These are phyloP conservation scores for Mitragyna speciosa DNA, from an alignment of 257 asterid genomes.

Conservation along the genomic window DNA sequence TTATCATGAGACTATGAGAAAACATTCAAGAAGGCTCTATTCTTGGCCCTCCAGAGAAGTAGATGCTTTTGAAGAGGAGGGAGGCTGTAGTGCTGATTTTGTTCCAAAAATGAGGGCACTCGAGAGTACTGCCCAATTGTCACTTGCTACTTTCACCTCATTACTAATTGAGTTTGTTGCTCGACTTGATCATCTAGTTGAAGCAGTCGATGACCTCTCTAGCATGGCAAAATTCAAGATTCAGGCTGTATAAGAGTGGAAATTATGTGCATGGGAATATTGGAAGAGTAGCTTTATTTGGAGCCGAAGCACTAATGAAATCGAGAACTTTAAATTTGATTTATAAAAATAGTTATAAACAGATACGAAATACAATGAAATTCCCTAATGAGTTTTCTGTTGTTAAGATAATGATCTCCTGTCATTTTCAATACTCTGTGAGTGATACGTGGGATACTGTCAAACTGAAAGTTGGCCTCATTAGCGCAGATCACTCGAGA, in stretches of 20 bases:
- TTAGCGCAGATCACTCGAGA: neutral
- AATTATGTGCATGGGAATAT: neutral
- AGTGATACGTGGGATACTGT: neutral
- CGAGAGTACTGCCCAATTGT: constrained; percentile 55
- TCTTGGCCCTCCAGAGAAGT: constrained; percentile 72
- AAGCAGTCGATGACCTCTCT: constrained; percentile 61
- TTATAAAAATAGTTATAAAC: neutral
- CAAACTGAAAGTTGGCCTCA: neutral
- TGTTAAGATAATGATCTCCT: neutral
- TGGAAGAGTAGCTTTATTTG: neutral
- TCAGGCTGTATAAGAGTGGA: constrained; percentile 22
- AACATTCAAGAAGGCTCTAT: constrained; percentile 54
- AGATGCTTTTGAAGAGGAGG: constrained; percentile 49
- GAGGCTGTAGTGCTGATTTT: constrained; percentile 30
- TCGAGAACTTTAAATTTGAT: neutral
- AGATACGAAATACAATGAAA: neutral
- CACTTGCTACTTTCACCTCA: constrained; percentile 62
- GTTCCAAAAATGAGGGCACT: constrained; percentile 47
- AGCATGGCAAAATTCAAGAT: constrained; percentile 55
- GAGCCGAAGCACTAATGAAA: neutral
- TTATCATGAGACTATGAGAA: constrained; percentile 55
- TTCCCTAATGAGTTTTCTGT: neutral
- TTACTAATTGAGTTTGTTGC: constrained; percentile 68
- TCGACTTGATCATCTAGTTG: constrained; percentile 69
- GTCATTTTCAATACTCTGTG: neutral